Base-by-base conservation (phyloP, 1,139 yeast genomes). In the Geotrichum klebahnii region DNA sequence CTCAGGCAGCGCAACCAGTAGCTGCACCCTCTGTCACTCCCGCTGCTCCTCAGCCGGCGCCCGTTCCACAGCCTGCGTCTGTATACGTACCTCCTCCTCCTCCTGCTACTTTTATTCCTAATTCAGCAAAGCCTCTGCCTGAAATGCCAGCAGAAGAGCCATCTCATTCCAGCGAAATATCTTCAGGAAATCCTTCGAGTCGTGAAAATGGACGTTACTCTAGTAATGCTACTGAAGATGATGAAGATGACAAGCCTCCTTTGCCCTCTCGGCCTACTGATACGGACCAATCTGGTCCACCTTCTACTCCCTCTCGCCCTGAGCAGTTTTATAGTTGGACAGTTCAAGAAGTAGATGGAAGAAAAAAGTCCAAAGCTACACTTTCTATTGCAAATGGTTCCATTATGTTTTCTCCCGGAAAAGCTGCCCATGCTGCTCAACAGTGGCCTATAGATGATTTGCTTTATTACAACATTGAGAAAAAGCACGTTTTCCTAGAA, bases 401-500 rank as follows among this genome's bases (percentile, higher is more conserved):
- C 46, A 71, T 84, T 46, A 75, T 75, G 59, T 75, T 49, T 28
- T 24, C 44, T 16, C 46, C 52, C 2, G 34, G 48, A 14, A 32
- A 81, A 56, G 75, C 81, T 22, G 79, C 82, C n/a, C 57, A 62
- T 22, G 70, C 69, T 42, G 76, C 73, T 54, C 81, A 69, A 67
- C 84, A 84, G 62, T 92, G 98, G 98, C 74, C 79, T 51, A 77
- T 87, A 46, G 76, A 74, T 52, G 90, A 92, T 64, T 72, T 92
- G 60, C 64, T 77, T 17, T 78, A 80, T 55, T 90, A 84, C 69
- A 86, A 81, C 64, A 75, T 80, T 56, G 99, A 92, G 66, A 92
- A 92, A 71, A 92, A 92, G 68, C 98, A 94, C 65, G 80, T 94
- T 46, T 92, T 94, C 61, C 71, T 92, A 50, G 98, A 92, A 60